These are phyloP conservation scores for Coemansia sp. DNA, from an alignment of 192 early-diverging fungal species.

Conservation along the genomic window DNA sequence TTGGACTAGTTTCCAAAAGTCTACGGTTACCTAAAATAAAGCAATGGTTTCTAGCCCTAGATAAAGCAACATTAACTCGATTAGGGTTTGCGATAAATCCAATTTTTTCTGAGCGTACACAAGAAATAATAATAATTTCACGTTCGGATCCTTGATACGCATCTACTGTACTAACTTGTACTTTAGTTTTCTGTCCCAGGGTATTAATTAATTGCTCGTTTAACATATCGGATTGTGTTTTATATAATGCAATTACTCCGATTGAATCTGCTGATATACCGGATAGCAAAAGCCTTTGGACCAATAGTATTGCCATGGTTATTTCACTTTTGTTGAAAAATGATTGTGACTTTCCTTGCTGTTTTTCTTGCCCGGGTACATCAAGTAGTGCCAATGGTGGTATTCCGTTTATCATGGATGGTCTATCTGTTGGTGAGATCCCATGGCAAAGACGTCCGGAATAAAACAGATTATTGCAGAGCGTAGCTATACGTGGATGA, in stretches of 20 bases:
- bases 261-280: conserved; percentile 23
- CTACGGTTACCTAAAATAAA: conserved; percentile 23
- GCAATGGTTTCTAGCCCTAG: conserved; percentile 50
- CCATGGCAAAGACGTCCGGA: conserved; percentile 30
- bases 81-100: conserved; percentile 53
- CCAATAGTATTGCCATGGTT: conserved; percentile 34
- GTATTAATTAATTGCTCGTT: conserved; percentile 16
- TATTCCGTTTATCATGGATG: conserved; percentile 22
- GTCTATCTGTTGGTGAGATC: conserved; percentile 13
- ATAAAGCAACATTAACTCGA: conserved; percentile 55
- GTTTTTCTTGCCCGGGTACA: conserved; percentile 34
- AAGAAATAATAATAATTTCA: conserved; percentile 52
- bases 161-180: conserved; percentile 55
- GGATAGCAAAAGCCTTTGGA: conserved; percentile 13
- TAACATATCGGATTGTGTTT: conserved; percentile 43
- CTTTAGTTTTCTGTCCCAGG: conserved; percentile 15
- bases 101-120: conserved; percentile 46
- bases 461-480: conserved; percentile 53
- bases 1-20: conserved; percentile 34
- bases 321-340: conserved; percentile 48
- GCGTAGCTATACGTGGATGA: conserved; percentile 47
- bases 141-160: conserved; percentile 59
- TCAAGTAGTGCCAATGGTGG: conserved; percentile 49
- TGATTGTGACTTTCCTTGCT: conserved; percentile 43
- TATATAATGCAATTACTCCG: conserved; percentile 51